Evolutionary conservation across 2,329 filamentous ascomycete genomes (phyloP).

Genomic region (Onygenales sp.): DNA sequence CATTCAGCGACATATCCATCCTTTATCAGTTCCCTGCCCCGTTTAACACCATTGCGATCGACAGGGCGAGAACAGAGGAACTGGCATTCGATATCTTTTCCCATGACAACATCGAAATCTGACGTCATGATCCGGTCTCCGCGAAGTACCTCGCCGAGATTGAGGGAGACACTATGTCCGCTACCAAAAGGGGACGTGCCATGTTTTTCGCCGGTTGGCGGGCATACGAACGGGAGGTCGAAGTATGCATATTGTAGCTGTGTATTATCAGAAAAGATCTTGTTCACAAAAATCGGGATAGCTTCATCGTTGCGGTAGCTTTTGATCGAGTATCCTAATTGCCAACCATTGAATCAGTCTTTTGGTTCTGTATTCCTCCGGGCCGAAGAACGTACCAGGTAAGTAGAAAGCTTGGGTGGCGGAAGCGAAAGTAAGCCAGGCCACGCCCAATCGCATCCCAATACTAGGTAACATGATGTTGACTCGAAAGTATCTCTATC

Average conservation of each 20-base stretch:
- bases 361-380: not conserved
- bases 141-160: constrained; percentile 77
- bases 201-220: constrained; percentile 59
- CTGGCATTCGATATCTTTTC: constrained; percentile 61
- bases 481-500: not conserved
- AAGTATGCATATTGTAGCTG: constrained; percentile 88
- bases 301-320: constrained; percentile 67
- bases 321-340: constrained; percentile 68
- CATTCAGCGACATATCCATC: constrained; percentile 82
- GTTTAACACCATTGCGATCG: constrained; percentile 53
- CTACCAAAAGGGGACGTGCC: constrained; percentile 60
- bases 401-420: constrained; percentile 68
- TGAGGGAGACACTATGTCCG: constrained; percentile 69
- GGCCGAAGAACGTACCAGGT: constrained; percentile 52
- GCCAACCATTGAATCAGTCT: not conserved
- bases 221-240: constrained; percentile 79
- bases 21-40: constrained; percentile 61
- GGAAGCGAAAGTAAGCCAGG: constrained; percentile 43
- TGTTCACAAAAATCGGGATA: constrained; percentile 82
- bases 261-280: constrained; percentile 81
- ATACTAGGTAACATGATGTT: constrained; percentile 16
- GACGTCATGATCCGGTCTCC: constrained; percentile 79
- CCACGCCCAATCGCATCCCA: constrained; percentile 22
- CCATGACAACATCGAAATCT: constrained; percentile 72
- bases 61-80: constrained; percentile 63